Evolutionary conservation across 2,329 filamentous ascomycete species (phyloP).

Genomic region (Trichoderma aggressivum): DNA sequence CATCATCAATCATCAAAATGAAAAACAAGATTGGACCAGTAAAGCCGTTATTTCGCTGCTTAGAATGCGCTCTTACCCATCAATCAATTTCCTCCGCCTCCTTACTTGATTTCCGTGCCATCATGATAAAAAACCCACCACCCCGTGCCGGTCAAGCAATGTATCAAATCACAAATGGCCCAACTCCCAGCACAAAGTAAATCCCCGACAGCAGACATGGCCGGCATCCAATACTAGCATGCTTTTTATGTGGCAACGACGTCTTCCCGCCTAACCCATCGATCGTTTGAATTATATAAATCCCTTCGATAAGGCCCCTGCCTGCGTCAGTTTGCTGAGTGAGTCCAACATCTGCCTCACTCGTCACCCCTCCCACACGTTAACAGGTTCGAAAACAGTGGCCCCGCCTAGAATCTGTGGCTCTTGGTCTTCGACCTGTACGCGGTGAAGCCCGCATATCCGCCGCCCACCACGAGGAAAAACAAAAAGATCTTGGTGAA

Average conservation of each 20-base stretch:
- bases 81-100: neutral
- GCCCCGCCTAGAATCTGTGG: conserved; percentile 49
- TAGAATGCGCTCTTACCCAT: neutral
- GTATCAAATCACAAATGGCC: neutral
- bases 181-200: neutral
- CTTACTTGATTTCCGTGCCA: neutral
- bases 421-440: conserved; percentile 67
- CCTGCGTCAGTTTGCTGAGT: neutral
- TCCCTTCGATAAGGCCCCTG: neutral
- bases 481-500: conserved; percentile 82
- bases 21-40: neutral
- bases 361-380: neutral
- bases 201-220: neutral
- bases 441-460: conserved; percentile 80
- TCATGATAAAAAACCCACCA: neutral
- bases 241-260: neutral
- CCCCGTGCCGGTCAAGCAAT: neutral
- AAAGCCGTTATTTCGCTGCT: neutral
- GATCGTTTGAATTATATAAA: neutral
- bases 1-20: neutral
- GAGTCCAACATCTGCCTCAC: neutral
- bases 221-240: neutral
- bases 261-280: neutral
- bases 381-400: neutral
- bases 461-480: conserved; percentile 64